Evolutionary conservation across 169 alveolate genomes (phyloP).

Genomic region (Cryptosporidium andersoni): DNA sequence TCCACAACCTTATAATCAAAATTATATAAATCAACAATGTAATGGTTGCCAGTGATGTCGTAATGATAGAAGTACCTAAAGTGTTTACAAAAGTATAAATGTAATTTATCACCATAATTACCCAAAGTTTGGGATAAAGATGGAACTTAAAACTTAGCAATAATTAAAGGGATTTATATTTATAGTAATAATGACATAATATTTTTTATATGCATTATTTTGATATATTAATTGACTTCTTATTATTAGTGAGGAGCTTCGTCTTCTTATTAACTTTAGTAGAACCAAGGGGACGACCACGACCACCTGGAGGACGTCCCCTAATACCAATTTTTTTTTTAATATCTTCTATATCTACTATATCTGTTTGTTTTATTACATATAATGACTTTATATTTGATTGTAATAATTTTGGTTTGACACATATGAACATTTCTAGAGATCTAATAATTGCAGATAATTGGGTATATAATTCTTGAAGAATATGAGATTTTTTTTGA

Average conservation of each 20-base stretch:
- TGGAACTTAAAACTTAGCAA: too few species aligned
- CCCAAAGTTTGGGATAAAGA: too few species aligned
- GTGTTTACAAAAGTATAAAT: too few species aligned
- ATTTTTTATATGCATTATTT: too few species aligned
- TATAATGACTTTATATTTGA: conserved; percentile 40
- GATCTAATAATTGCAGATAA: conserved; percentile 11
- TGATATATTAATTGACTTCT: too few species aligned
- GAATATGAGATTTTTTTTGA: conserved; percentile 19
- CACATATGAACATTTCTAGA: conserved; percentile 15
- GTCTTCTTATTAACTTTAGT: conserved; percentile 22
- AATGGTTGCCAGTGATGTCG: too few species aligned
- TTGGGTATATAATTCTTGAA: background rate
- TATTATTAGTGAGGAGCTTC: background rate
- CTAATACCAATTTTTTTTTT: conserved; percentile 28
- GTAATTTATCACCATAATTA: too few species aligned
- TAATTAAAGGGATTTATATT: too few species aligned
- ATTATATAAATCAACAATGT: too few species aligned
- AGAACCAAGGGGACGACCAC: conserved; percentile 68
- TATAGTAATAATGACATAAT: too few species aligned
- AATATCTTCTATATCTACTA: conserved; percentile 16
- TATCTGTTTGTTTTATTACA: conserved; percentile 24
- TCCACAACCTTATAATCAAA: too few species aligned
- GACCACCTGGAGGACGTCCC: conserved; percentile 64
- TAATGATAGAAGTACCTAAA: too few species aligned
- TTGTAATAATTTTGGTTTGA: conserved; percentile 12